These are phyloP conservation scores for Yarrowia bubula DNA, from an alignment of 805 yeast genomes.

Conservation along the genomic window DNA sequence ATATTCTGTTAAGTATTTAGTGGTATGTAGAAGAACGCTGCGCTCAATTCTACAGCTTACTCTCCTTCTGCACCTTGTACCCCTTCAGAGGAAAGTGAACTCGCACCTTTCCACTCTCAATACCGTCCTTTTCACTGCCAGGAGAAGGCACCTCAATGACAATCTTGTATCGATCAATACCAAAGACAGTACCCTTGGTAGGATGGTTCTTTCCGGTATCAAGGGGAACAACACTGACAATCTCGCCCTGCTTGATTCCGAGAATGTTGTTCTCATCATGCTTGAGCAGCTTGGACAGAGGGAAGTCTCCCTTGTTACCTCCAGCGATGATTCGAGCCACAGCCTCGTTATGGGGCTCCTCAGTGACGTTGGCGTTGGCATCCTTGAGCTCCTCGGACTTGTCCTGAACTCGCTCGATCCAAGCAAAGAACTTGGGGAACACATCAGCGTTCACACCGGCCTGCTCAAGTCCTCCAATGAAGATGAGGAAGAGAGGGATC, in stretches of 20 bases:
- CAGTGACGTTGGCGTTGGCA: conserved; percentile 9
- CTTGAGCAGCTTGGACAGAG: conserved; percentile 11
- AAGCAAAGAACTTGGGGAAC: conserved; percentile 25
- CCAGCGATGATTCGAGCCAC: conserved; percentile 12
- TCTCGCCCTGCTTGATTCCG: neutral
- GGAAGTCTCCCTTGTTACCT: conserved; percentile 20
- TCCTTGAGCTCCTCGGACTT: conserved; percentile 5
- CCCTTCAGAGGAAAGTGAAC: conserved; percentile 25
- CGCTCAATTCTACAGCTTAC: neutral
- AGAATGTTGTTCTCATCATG: conserved; percentile 20
- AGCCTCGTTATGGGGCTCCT: neutral
- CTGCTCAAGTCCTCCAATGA: conserved; percentile 22
- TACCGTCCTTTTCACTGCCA: conserved; percentile 8
- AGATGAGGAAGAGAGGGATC: conserved; percentile 16
- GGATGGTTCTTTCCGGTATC: conserved; percentile 25
- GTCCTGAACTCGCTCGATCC: conserved; percentile 16
- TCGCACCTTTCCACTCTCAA: conserved; percentile 5
- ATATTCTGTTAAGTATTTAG: too few species aligned
- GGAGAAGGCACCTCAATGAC: conserved; percentile 25
- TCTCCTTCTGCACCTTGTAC: conserved; percentile 8
- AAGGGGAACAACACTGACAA: conserved; percentile 14
- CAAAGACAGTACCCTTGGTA: conserved; percentile 15
- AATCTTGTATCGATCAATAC: conserved; percentile 16
- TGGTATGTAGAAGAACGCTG: too few species aligned
- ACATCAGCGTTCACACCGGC: conserved; percentile 6